phyloP scores from a whole-genome alignment of 371 early-diverging fungal species.

The Saksenaea vasiformis region DNA sequence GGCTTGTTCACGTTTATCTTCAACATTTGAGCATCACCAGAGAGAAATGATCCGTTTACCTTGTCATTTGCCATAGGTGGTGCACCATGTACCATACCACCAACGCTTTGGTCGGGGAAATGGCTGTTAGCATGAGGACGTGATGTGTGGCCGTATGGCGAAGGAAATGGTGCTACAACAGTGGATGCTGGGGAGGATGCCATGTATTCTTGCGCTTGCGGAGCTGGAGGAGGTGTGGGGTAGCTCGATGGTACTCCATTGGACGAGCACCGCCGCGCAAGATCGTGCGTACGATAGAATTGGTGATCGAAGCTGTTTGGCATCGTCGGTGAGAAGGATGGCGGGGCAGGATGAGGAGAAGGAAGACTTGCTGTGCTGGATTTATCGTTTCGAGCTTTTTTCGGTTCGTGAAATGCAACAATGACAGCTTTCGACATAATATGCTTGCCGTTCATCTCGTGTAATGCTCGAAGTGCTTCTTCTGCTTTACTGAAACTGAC shows the following conservation, averaged over 20 bases:
- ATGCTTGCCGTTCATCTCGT: constrained; percentile 38
- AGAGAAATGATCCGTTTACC: neutral
- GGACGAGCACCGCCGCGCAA: neutral
- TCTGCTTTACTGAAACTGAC: constrained; percentile 48
- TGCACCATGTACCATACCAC: neutral
- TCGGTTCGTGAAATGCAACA: constrained; percentile 52
- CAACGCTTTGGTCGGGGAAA: neutral
- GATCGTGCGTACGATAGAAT: neutral
- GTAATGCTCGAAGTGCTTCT: constrained; percentile 39
- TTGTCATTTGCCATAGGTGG: neutral
- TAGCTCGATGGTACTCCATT: neutral
- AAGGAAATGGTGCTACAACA: neutral
- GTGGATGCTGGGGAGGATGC: neutral
- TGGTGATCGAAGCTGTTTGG: neutral
- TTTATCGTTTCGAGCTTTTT: constrained; percentile 31
- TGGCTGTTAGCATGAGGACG: neutral
- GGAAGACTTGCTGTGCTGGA: neutral
- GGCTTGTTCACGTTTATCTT: neutral
- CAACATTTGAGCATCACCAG: neutral
- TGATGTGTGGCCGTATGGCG: neutral
- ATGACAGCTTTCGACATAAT: constrained; percentile 43
- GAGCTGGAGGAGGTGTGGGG: neutral
- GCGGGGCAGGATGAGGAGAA: neutral
- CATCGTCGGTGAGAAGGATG: constrained; percentile 1
- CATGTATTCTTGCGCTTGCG: neutral